Conservation (phyloP, 2,329 filamentous ascomycete species). For the Myriosclerotinia curreyana region DNA sequence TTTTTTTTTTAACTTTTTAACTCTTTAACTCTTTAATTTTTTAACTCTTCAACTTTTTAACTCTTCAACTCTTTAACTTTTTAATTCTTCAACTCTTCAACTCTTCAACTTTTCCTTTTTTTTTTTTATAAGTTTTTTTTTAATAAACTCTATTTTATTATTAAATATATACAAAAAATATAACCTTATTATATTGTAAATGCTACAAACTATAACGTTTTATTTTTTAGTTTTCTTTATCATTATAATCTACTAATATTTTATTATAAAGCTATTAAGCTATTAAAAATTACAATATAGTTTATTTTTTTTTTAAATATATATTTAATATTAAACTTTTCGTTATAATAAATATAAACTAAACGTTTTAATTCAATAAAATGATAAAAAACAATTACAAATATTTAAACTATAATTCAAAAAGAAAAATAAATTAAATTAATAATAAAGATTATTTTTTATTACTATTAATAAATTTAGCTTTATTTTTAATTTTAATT, state of each 20-base stretch:
- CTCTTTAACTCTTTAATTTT: background rate
- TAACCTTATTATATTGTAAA: background rate
- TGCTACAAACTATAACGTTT: background rate
- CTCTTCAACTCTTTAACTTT: background rate
- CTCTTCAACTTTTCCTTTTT: background rate
- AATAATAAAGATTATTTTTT: background rate
- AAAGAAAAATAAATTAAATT: slow-evolving; percentile 17
- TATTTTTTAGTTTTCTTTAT: background rate
- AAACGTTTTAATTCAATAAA: background rate
- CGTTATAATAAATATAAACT: background rate
- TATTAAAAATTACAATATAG: background rate
- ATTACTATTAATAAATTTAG: background rate
- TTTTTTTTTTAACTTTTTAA: background rate
- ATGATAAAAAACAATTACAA: slow-evolving; percentile 2
- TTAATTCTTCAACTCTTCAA: background rate
- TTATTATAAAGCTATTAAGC: background rate
- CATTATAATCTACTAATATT: background rate
- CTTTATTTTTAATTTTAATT: too few relatives aligned
- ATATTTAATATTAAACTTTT: background rate
- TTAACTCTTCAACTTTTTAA: too few relatives aligned
- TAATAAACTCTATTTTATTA: too few relatives aligned
- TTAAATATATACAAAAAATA: too few relatives aligned
- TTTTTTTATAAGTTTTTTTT: too few relatives aligned
- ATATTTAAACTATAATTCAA: slow-evolving; percentile 12
- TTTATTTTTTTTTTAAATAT: background rate